Evolutionary conservation across 73 alveolate genomes (phyloP).

Genomic region (Tetrahymena thermophila): DNA sequence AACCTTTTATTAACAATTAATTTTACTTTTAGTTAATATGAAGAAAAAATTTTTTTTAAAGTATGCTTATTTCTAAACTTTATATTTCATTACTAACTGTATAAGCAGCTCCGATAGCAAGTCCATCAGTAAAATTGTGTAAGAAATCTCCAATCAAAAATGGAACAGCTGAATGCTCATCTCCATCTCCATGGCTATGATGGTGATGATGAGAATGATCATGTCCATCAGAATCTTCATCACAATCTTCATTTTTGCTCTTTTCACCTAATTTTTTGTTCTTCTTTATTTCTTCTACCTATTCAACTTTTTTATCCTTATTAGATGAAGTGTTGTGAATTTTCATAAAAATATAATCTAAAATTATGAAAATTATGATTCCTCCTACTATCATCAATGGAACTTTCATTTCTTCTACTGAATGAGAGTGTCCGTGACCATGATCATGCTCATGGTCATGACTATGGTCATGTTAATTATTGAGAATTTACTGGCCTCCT

Average conservation of each 20-base stretch:
- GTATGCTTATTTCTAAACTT: too few species aligned
- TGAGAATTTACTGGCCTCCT: not conserved
- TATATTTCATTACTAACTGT: constrained; percentile 30
- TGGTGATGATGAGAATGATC: constrained; percentile 22
- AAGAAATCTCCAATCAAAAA: constrained; percentile 87
- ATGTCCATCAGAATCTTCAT: constrained; percentile 25
- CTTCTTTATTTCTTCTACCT: not conserved
- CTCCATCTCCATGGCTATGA: constrained; percentile 39
- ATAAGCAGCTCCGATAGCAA: constrained; percentile 92
- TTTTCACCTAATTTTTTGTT: not conserved
- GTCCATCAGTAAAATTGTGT: constrained; percentile 95
- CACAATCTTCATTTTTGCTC: constrained; percentile 4
- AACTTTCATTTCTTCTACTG: not conserved
- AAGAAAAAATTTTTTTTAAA: too few species aligned
- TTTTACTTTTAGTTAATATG: too few species aligned
- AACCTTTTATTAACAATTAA: not conserved
- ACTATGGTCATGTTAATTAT: not conserved
- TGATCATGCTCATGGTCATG: constrained; percentile 1
- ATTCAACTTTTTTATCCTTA: not conserved
- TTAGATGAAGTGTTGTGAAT: not conserved
- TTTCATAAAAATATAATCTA: constrained; percentile 5
- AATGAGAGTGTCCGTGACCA: not conserved
- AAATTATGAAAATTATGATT: not conserved
- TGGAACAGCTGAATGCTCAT: constrained; percentile 49
- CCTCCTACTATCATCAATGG: constrained; percentile 5